Conservation (phyloP, 208 protist species). For the Histomonas meleagridis region DNA sequence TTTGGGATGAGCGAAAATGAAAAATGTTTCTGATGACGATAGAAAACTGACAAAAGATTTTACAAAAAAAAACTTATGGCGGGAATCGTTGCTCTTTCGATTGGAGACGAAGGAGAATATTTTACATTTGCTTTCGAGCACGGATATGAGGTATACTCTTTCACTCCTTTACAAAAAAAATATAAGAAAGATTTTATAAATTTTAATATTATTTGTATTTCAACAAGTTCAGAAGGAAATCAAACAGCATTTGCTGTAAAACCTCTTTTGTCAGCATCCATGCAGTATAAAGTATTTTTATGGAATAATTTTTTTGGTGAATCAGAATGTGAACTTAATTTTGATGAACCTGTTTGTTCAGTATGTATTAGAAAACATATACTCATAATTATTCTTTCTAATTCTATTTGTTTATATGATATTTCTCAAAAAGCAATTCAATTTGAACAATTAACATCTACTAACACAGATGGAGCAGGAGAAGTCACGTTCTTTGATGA, state of each 20-base stretch:
- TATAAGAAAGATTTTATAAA: constrained; percentile 36
- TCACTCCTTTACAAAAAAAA: not conserved
- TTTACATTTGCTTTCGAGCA: not conserved
- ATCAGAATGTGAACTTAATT: not conserved
- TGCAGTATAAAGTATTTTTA: not conserved
- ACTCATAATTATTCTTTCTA: not conserved
- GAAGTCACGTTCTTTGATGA: not conserved
- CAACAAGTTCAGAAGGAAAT: not conserved
- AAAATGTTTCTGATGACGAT: too few relatives aligned
- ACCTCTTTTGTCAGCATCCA: not conserved
- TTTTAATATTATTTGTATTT: not conserved
- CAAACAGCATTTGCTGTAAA: not conserved
- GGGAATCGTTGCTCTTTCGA: not conserved
- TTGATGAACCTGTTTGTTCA: not conserved
- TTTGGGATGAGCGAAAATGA: too few relatives aligned
- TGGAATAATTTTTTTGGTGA: not conserved
- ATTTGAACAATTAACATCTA: constrained; percentile 6
- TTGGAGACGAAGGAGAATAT: not conserved
- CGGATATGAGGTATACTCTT: not conserved
- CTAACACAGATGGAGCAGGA: not conserved
- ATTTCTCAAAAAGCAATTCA: not conserved
- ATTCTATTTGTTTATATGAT: not conserved
- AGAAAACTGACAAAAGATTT: too few relatives aligned
- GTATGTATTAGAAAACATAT: not conserved
- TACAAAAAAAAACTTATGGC: too few relatives aligned